phyloP scores from a whole-genome alignment of 2,329 filamentous ascomycete species.

The Colletotrichum sp. region DNA sequence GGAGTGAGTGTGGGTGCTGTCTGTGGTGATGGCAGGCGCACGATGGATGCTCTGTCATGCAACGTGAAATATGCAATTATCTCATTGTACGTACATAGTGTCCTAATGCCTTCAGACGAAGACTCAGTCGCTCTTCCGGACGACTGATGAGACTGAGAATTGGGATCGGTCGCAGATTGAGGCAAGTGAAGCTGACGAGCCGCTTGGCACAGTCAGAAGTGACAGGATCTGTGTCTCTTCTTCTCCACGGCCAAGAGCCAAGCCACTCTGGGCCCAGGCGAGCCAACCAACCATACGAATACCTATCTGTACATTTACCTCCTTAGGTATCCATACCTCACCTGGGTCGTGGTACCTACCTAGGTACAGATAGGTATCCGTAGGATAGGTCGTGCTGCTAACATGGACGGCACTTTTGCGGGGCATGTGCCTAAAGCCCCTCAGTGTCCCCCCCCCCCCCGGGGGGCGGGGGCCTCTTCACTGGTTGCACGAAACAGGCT shows the following conservation, averaged over 20 bases:
- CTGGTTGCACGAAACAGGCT: neutral
- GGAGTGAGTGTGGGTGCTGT: no score
- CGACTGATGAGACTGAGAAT: neutral
- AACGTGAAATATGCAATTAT: neutral
- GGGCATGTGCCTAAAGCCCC: no score
- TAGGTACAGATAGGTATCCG: neutral
- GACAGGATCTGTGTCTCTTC: neutral
- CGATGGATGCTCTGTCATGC: neutral
- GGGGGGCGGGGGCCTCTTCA: no score
- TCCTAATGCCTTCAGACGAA: neutral
- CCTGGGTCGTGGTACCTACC: no score
- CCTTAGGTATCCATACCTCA: neutral
- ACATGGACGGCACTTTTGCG: neutral
- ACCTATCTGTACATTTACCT: neutral
- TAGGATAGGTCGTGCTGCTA: neutral
- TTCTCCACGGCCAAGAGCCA: constrained; percentile 11
- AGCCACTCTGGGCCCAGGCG: constrained; percentile 1
- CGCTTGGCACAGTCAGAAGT: constrained; percentile 12
- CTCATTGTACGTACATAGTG: neutral
- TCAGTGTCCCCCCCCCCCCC: no score
- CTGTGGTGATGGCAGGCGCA: neutral
- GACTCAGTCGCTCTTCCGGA: neutral
- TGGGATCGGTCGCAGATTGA: neutral
- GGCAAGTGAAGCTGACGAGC: constrained; percentile 3
- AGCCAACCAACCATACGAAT: neutral